Base-by-base conservation (phyloP, 768 basidiomycete genomes). In the Daedaleopsis sinensis region DNA sequence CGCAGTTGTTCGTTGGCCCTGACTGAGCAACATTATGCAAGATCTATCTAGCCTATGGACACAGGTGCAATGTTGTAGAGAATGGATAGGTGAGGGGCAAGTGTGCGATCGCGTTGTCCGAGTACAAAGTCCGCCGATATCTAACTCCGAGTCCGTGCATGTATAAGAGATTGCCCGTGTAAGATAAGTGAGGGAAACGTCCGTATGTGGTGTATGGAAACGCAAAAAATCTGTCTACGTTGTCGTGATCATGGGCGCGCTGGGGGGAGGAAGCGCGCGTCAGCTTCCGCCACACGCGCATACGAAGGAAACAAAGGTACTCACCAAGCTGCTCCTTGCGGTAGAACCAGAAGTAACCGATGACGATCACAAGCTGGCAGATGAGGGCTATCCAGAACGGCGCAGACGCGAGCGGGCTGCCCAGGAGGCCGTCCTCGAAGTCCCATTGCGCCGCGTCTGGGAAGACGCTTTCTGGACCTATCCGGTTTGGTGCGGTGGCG, bases 341-440 rank as follows among this genome's bases (percentile, higher is more conserved):
- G 77, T 96, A 96, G 85, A 96, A 96, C 92, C 92, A 92, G 80
- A 95, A 94, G 78, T 96, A 96, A 21, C 94, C 94, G 62, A 88
- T 75, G 59, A 96, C 93, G 70, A 96, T 94, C 66, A 94, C 74
- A 56, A 96, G 70, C 72, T 94, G 92, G 72, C 86, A 91, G 8
- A 86, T 67, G 57, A 92, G 78, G 49, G 92, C 93, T 53, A 95
- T 75, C 94, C 94, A 96, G 81, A 96, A 96, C 48, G 91, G 82
- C 57, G 92, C 88, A 16, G 84, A 80, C 19, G 89, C 91, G 84
- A 94, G 87, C 21, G 92, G 92, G 67, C 92, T 93, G 63, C 86
- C 88, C 69, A 79, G 70, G 2, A 92, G 75, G 23, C 90, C 91
- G 8, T 88, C 77, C 21, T 80, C 79, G 72, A 94, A 91, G 72